Evolutionary conservation across 257 asterid species (phyloP).

Genomic region (Mitragyna speciosa): DNA sequence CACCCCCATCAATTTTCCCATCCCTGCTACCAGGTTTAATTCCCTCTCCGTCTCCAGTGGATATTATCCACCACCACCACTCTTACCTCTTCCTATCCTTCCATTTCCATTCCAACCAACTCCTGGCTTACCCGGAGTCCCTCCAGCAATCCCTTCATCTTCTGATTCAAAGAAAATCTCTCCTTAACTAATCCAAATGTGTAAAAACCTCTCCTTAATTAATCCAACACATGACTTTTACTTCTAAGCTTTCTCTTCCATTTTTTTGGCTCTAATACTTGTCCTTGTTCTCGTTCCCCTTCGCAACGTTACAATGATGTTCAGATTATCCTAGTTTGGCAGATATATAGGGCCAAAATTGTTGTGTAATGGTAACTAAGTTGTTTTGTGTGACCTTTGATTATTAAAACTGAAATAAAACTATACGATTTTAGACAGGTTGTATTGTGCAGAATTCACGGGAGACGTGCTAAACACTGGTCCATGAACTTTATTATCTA

Average conservation of each 20-base stretch:
- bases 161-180: constrained; percentile 33
- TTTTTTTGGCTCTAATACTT: not conserved
- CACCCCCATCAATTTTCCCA: constrained; percentile 21
- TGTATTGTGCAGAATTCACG: not conserved
- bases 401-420: not conserved
- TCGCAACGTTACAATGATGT: not conserved
- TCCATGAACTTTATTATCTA: too few species aligned
- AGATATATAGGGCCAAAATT: not conserved
- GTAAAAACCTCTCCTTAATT: constrained; percentile 41
- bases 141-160: constrained; percentile 38
- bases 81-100: constrained; percentile 46
- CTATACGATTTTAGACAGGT: not conserved
- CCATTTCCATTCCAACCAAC: constrained; percentile 63
- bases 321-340: not conserved
- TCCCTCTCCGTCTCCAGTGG: constrained; percentile 49
- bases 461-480: not conserved
- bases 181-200: constrained; percentile 38
- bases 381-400: not conserved
- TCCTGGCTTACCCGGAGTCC: constrained; percentile 63
- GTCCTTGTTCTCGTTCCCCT: not conserved
- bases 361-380: not conserved
- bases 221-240: not conserved
- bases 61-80: constrained; percentile 52
- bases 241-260: not conserved
- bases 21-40: constrained; percentile 50